Conservation (phyloP, 1,139 yeast genomes). For the Candida albicans region DNA sequence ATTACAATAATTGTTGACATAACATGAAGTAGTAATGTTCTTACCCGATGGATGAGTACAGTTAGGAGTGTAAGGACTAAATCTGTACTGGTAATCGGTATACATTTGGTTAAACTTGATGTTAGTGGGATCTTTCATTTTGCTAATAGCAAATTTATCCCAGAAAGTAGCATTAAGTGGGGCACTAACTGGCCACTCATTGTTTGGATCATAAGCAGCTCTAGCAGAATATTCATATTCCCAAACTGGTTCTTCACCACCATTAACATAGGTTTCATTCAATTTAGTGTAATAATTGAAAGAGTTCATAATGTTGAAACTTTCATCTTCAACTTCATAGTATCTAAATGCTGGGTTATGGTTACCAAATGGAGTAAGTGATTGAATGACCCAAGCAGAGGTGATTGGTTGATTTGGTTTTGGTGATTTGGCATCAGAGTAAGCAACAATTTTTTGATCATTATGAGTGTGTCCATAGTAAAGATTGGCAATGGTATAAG, state of each 20-base stretch:
- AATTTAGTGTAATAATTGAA: conserved; percentile 54
- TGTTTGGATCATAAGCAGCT: conserved; percentile 45
- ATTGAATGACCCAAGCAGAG: conserved; percentile 65
- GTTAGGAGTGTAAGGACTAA: conserved; percentile 48
- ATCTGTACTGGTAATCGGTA: conserved; percentile 48
- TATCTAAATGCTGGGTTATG: conserved; percentile 74
- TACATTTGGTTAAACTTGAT: conserved; percentile 47
- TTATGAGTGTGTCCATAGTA: conserved; percentile 74
- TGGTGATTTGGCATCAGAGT: conserved; percentile 35
- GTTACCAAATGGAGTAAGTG: conserved; percentile 59
- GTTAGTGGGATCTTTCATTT: conserved; percentile 33
- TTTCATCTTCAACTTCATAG: conserved; percentile 62
- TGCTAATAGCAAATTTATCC: conserved; percentile 41
- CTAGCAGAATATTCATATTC: conserved; percentile 54
- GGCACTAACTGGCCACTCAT: conserved; percentile 49
- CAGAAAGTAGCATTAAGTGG: conserved; percentile 62
- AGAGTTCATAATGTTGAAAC: conserved; percentile 61
- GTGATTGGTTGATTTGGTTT: conserved; percentile 43
- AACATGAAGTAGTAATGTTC: conserved; percentile 1
- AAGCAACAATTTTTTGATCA: conserved; percentile 63
- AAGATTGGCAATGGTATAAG: conserved; percentile 63
- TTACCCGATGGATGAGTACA: conserved; percentile 36
- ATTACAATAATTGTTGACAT: conserved; percentile 41
- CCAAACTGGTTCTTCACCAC: conserved; percentile 56
- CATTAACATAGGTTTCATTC: conserved; percentile 49